Base-by-base conservation (phyloP, 306 rosid genomes). In the Pterocarpus macrocarpus region DNA sequence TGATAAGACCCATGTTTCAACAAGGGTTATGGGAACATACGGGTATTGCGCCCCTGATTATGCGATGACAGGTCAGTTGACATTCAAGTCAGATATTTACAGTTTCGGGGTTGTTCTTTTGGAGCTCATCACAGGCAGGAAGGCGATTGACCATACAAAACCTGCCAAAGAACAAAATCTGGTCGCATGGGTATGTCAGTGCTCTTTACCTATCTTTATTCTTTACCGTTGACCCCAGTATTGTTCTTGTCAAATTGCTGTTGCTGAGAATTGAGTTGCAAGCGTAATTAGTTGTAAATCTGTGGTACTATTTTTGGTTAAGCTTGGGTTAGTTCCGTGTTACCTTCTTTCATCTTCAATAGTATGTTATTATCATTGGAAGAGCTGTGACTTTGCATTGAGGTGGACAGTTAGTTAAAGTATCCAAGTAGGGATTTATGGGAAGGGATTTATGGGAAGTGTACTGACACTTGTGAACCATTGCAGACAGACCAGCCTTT, bases 1-100 rank as follows among this genome's bases (percentile, higher is more conserved):
- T 58, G 97, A 90, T 71, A 82, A 94, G 75, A 95, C 95, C 17
- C 95, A 87, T 71, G 92, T 90, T 78, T 91, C 92, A 36, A 87
- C 94, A 3, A 89, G 92, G 84, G 91, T 93, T 69, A 90, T 91
- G 95, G 99, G 99, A 53, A 90, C 99, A 2, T 83, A 82, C 73
- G 99, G 99, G 71, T 95, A 95, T 41, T 91, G 95, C 49, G 97
- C 97, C 82, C 97, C 98, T 2, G 94, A 89, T 82, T 95, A 91
- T 80, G 91, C 93, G 34, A 89, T 84, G 92, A 93, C 98, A 0
- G 97, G 98, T 44, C 94, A 91, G 73, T 87, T 93, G 69, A 93
- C 98, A 33, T 88, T 93, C 67, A 91, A 95, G 86, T 90, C 97
- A 43, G 98, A 95, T 81, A 86, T 95, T 80, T 91, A 93, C 85